A percentile compares a stretch with the other conserved stretches of the same genome.
phyloP scores from a whole-genome alignment of 2,329 filamentous ascomycete genomes.

The Sclerotinia glacialis region DNA sequence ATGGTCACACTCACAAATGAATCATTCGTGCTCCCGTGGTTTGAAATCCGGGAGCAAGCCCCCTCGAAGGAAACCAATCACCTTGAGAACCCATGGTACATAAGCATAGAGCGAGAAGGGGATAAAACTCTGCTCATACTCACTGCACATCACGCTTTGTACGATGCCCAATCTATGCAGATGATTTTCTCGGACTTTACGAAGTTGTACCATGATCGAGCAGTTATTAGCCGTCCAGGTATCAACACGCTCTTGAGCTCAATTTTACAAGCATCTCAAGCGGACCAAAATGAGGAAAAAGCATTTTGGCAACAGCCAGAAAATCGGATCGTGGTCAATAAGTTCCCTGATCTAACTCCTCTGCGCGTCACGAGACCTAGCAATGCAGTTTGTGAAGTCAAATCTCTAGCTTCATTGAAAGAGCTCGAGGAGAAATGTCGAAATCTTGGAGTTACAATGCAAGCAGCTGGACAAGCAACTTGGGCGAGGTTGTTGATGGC shows the following conservation, averaged over 20 bases:
- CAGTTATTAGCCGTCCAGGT: constrained; percentile 33
- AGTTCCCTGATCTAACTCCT: constrained; percentile 75
- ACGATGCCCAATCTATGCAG: constrained; percentile 75
- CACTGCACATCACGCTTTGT: constrained; percentile 70
- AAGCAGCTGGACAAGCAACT: constrained; percentile 71
- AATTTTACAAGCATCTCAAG: constrained; percentile 43
- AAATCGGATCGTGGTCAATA: constrained; percentile 55
- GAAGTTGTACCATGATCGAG: constrained; percentile 40
- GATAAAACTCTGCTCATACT: constrained; percentile 30
- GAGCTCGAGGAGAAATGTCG: constrained; percentile 57
- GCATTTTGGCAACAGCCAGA: constrained; percentile 63
- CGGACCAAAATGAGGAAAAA: constrained; percentile 40
- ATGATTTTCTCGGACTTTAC: constrained; percentile 61
- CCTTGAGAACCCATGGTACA: constrained; percentile 34
- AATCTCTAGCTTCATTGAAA: constrained; percentile 43
- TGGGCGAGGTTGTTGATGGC: constrained; percentile 74
- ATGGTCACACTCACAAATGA: constrained; percentile 63
- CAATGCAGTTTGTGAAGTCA: constrained; percentile 41
- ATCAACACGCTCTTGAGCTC: constrained; percentile 46
- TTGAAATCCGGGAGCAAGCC: constrained; percentile 24
- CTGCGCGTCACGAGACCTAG: constrained; percentile 44
- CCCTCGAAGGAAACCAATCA: constrained; percentile 19
- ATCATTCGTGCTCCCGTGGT: constrained; percentile 43
- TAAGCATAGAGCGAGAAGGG: constrained; percentile 25
- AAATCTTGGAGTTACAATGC: constrained; percentile 64